Base-by-base conservation (phyloP, 495 filamentous ascomycete genomes). In the Daldinia caldariorum region DNA sequence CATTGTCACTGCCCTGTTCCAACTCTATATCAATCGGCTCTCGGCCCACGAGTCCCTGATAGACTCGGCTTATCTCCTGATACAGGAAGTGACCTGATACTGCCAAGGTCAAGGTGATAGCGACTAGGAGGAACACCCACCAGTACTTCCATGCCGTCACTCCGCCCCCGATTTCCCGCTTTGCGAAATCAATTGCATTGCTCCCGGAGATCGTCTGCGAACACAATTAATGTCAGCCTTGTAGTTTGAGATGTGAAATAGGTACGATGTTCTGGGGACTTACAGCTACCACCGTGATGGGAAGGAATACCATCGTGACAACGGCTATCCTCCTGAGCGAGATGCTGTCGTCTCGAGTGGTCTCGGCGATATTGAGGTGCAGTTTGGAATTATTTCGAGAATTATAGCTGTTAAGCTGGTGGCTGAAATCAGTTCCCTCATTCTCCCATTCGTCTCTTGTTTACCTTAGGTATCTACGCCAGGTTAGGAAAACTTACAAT, bases 101-200 rank as follows among this genome's bases (percentile, higher is more conserved):
- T 22, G 18, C 9, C 14, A 8, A 5, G 18, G 66, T 69, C 6
- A 69, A n/a, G 22, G n/a, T 8, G 9, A 20, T 18, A 9, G 54
- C 10, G 22, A 58, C 39, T n/a, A 53, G 12, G 6, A 45, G n/a
- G 3, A 69, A 41, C 14, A 62, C 32, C 65, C 65, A 67, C 57
- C 64, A 61, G 8, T 68, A 29, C 12, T 20, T 34, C 65, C 65
- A 68, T 4, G 43, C 65, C 14, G 13, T 61, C n/a, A 60, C 51
- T 1, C 62, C 62, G n/a, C 22, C 16, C 4, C 65, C 41, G 12
- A 58, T 49, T 12, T 55, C 32, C 1, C 49, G 4, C 4, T 29
- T 49, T 12, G 35, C 39, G 20, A 68, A 31, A 0, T 35, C 56
- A 13, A 67, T 38, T 8, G 58, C 64, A n/a, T 67, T 67, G n/a